Base-by-base conservation (phyloP, 352 stramenopile genomes). In the Phytophthora kernoviae region DNA sequence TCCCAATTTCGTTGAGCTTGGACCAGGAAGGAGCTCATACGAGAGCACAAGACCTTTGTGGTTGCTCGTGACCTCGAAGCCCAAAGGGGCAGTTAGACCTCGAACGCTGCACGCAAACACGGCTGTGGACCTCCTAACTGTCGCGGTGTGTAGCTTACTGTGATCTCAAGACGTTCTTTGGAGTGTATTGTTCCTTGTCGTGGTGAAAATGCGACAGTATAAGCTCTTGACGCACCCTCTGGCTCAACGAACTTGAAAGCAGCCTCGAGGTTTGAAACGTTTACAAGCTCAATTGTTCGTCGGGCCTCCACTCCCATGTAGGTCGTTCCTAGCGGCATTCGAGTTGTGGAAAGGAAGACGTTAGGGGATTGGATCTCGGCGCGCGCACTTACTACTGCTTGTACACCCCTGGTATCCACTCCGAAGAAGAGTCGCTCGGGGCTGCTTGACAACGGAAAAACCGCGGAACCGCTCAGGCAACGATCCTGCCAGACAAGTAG, bases 281-380 rank as follows among this genome's bases (percentile, higher is more conserved):
- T 94, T 14, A 91, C 57, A n/a, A 94, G 73, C 22, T 82, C 41
- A 40, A 92, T 27, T 0, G 62, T 79, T 11, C 75, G 57, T 1
- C 64, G 70, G 14, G 88, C 74, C 6, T 67, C 48, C 17, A 91
- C 79, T 4, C 78, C 77, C 34, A 92, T 54, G 56, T 91, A 94
- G 6, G 79, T 91, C 5, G 83, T 82, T 20, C 83, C 83, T 0
- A 92, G 52, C 1, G 68, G 20, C 11, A 93, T 36, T 24, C 69
- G 66, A 0, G 74, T 74, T 0, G 83, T 72, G 14, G 80, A 75
- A 6, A 94, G 64, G 53, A 82, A 93, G 1, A 93, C 82, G 40
- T 87, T 90, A 5, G 85, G 83, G 9, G 72, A 83, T 32, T 94
- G 83, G 56, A 94, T 91, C 59, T 92, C 81, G 15, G 77, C 83